phyloP scores from a whole-genome alignment of 495 filamentous ascomycete species.

The Neurospora pannonica region DNA sequence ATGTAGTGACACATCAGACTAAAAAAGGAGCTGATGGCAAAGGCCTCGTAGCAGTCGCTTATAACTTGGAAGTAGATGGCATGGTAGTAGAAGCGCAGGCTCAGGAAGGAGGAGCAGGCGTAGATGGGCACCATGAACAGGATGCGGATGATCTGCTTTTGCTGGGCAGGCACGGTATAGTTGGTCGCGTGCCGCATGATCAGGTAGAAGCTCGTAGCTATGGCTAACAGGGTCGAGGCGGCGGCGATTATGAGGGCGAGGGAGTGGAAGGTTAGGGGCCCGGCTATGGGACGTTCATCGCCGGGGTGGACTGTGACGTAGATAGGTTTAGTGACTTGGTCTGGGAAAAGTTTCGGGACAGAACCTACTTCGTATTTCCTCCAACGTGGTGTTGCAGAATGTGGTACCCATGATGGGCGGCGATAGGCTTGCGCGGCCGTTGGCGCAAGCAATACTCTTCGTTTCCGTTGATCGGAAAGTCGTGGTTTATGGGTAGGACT shows the following conservation, averaged over 20 bases:
- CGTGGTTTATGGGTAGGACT: neutral
- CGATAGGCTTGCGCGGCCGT: neutral
- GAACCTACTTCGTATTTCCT: conserved; percentile 45
- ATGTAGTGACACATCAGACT: conserved; percentile 80
- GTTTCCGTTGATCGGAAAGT: neutral
- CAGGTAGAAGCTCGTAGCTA: conserved; percentile 49
- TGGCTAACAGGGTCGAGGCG: conserved; percentile 44
- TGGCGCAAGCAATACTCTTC: neutral
- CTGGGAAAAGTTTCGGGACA: neutral
- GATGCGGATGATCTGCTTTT: conserved; percentile 88
- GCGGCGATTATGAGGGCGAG: conserved; percentile 44
- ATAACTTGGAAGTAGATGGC: conserved; percentile 75
- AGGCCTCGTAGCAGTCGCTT: conserved; percentile 85
- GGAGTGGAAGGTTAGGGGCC: conserved; percentile 46
- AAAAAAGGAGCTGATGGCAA: conserved; percentile 87
- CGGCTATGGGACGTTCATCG: conserved; percentile 33
- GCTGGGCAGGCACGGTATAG: conserved; percentile 74
- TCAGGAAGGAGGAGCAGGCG: conserved; percentile 66
- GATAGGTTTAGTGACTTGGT: neutral
- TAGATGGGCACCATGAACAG: conserved; percentile 88
- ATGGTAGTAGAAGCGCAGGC: conserved; percentile 67
- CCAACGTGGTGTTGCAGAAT: conserved; percentile 43
- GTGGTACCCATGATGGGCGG: neutral
- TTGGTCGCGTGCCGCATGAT: conserved; percentile 72
- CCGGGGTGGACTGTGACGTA: conserved; percentile 11